Base-by-base conservation (phyloP, 1,139 yeast genomes). In the Pichia cactophila region DNA sequence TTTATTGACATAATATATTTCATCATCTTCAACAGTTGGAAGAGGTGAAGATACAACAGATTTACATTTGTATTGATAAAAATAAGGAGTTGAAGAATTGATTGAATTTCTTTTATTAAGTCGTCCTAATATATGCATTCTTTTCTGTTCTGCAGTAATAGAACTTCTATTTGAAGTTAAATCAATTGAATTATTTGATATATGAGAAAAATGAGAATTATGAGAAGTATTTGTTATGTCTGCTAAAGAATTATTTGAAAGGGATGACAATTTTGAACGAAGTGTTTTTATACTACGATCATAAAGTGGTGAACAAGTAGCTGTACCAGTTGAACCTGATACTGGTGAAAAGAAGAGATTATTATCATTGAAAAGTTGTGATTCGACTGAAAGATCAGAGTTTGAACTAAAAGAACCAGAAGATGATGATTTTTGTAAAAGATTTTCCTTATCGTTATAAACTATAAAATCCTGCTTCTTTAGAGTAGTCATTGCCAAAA, bases 21-120 rank as follows among this genome's bases (percentile, higher is more conserved):
- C 38, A 4, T 35, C 38, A 35, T 35, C 38, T 8, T 35, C 38
- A 16, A 35, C 9, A 35, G 23, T 10, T 35, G 20, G 38, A 6
- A 17, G 16, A 35, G 23, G 20, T 35, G 38, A 17, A 35, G 38
- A 17, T 8, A 35, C 20, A 23, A 35, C 12, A 6, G 23, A 17
- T 31, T 31, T 35, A 35, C 23, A 11, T 12, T 44, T 43, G 31
- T 47, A 51, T 41, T 51, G 54, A 44, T 50, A 51, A 31, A 51
- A 51, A 37, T 51, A 51, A 12, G 54, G 54, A 33, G 44, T 49
- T 14, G 46, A 44, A 9, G 40, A 14, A 36, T 51, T 51, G n/a
- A 45, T 51, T 2, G 54, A 51, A 35, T 47, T 42, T 41, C 50
- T 39, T 33, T 42, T 51, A 38, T 41, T 47, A 8, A 51, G 31